Evolutionary conservation across 1,139 yeast species (phyloP).

Genomic region (Kurtzmaniella quercitrusa): DNA sequence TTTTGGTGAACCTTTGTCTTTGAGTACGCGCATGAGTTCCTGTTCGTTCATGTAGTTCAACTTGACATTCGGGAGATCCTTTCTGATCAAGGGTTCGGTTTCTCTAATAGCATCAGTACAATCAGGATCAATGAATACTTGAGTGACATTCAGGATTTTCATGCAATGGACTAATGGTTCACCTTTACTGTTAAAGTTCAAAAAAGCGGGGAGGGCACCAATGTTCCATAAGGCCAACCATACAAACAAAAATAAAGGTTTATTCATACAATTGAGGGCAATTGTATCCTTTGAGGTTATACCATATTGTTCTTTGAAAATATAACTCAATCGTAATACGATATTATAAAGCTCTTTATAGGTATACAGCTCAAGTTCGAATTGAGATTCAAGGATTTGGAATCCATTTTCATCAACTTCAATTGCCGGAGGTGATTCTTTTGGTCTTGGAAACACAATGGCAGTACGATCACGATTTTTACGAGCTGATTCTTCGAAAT

Average conservation of each 20-base stretch:
- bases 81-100: slow-evolving; percentile 48
- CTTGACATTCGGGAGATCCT: slow-evolving; percentile 36
- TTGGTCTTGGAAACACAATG: slow-evolving; percentile 61
- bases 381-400: slow-evolving; percentile 48
- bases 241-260: slow-evolving; percentile 71
- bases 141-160: slow-evolving; percentile 58
- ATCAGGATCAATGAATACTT: slow-evolving; percentile 73
- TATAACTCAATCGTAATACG: slow-evolving; percentile 61
- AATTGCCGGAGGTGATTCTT: slow-evolving; percentile 27
- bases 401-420: slow-evolving; percentile 28
- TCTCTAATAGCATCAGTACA: slow-evolving; percentile 53
- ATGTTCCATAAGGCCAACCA: slow-evolving; percentile 91
- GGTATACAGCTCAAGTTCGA: slow-evolving; percentile 59
- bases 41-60: slow-evolving; percentile 56
- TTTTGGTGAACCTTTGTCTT: slow-evolving; percentile 45
- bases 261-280: slow-evolving; percentile 76
- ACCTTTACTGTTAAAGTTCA: slow-evolving; percentile 77
- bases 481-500: slow-evolving; percentile 50
- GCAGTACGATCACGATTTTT: slow-evolving; percentile 53
- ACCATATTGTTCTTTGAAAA: slow-evolving; percentile 61
- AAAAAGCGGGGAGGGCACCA: slow-evolving; percentile 85
- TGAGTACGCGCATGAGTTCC: slow-evolving; percentile 37
- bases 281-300: slow-evolving; percentile 67
- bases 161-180: slow-evolving; percentile 78
- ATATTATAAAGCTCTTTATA: slow-evolving; percentile 65